phyloP scores from a whole-genome alignment of 164 flowering plant species.

The Aristolochia californica region DNA sequence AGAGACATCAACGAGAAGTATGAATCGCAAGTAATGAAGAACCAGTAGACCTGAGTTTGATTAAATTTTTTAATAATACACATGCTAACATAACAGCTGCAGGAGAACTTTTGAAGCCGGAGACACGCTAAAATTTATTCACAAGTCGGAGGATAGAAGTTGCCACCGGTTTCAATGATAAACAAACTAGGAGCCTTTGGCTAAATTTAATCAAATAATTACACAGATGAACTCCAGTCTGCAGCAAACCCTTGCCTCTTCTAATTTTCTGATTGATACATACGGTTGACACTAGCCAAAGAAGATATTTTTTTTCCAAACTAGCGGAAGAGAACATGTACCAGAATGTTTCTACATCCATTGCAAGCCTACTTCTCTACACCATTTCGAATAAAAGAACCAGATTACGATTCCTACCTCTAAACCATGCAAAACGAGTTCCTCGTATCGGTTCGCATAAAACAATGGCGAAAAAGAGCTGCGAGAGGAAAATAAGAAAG shows the following conservation, averaged over 20 bases:
- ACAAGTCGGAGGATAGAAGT: neutral
- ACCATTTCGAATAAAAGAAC: neutral
- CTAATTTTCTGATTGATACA: too few species aligned
- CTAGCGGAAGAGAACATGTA: neutral
- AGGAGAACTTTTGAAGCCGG: neutral
- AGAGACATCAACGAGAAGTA: neutral
- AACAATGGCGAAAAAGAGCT: neutral
- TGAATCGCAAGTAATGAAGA: neutral
- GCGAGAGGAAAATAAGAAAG: neutral
- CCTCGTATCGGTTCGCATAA: neutral
- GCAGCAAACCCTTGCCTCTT: too few species aligned
- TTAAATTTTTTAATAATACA: neutral
- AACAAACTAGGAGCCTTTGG: too few species aligned
- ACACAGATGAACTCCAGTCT: too few species aligned
- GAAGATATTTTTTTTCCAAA: neutral
- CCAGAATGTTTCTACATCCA: neutral
- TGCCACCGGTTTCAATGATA: neutral
- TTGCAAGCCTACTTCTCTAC: neutral
- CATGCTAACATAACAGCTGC: too few species aligned
- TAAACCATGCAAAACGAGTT: too few species aligned
- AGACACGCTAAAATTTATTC: neutral
- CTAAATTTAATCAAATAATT: too few species aligned
- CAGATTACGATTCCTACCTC: neutral
- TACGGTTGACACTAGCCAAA: too few species aligned
- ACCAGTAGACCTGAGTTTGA: neutral